Evolutionary conservation across 2,329 filamentous ascomycete species (phyloP), one percentile per base, ranked within the genome.

Genomic region (Epichloe scottii): DNA sequence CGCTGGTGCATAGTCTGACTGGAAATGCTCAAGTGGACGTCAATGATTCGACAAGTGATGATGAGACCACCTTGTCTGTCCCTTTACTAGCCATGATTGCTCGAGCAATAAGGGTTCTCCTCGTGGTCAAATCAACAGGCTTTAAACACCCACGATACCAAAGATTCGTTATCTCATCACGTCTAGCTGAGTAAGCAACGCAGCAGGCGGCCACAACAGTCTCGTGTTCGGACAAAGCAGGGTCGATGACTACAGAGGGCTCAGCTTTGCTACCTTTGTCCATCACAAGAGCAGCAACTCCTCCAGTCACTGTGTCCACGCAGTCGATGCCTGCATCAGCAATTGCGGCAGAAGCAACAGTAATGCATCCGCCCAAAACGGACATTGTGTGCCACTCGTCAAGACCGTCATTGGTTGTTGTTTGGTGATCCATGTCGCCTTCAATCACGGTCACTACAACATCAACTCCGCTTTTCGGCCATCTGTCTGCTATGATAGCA

Each of bases 401-500:
- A 53, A 81, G 77, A 8, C 71, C 73, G 58, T 71, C 68, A 23
- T 70, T 69, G 33, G 71, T 63, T 3, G 68, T 69, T 45, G 67
- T 66, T 64, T 67, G 78, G 65, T 65, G 77, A 68, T 91, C 85
- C 64, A 96, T 88, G 62, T 97, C 93, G 3, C 89, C 91, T 69
- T 98, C 93, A 17, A 98, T 74, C 46, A 98, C 82, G 0, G 89
- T 96, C 46, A 98, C 82, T 17, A 95, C 84, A 40, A 98, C 84
- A 64, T 98, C 93, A n/a, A 95, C 84, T 43, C 89, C 90, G 65
- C 89, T 95, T 74, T 98, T 98, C n/a, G 93, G 93, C 88, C 91
- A 98, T 52, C 91, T 77, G 64, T 96, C 90, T 14, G 89, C 89
- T 62, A 97, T 91, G 48, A 97, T 82, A 7, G 89, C 87, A 1